A percentile compares a stretch with the other conserved stretches of the same genome.
phyloP scores from a whole-genome alignment of 2,329 filamentous ascomycete genomes.

The Sclerotinia sclerotiorum region DNA sequence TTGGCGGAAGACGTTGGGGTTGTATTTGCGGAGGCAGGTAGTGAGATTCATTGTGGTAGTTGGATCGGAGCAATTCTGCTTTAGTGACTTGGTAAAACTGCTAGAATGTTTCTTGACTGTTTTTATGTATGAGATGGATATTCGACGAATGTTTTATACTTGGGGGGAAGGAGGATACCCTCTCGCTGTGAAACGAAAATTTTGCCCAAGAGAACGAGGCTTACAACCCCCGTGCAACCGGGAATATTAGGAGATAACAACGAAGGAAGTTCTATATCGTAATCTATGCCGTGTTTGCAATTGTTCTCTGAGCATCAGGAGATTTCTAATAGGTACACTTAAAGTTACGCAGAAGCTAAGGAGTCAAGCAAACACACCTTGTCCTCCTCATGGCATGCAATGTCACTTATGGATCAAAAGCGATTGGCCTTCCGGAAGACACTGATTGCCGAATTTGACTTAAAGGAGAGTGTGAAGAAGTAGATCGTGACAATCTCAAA shows the following conservation, averaged over 20 bases:
- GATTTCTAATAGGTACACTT: neutral
- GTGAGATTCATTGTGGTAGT: constrained; percentile 13
- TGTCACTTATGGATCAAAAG: constrained; percentile 1
- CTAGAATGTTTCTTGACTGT: neutral
- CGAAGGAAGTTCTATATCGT: neutral
- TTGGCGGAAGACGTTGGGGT: constrained; percentile 18
- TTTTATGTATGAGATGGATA: constrained; percentile 8
- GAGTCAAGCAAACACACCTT: constrained; percentile 11
- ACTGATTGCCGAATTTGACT: neutral
- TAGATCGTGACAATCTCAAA: neutral
- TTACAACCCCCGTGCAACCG: constrained; percentile 8
- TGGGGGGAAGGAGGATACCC: neutral
- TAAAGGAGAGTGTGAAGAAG: neutral
- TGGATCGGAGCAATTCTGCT: neutral
- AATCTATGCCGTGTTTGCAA: neutral
- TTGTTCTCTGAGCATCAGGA: neutral
- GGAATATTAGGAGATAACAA: constrained; percentile 20
- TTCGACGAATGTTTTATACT: constrained; percentile 16
- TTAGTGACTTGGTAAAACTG: neutral
- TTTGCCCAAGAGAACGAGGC: constrained; percentile 13
- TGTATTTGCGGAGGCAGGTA: constrained; percentile 12
- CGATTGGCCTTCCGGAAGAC: constrained; percentile 7
- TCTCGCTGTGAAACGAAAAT: neutral
- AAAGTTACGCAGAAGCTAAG: neutral
- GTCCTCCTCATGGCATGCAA: constrained; percentile 5